Percentiles rank a stretch among this genome's conserved stretches.
Evolutionary conservation across 1,139 yeast species (phyloP).

Genomic region (Petasospora fabianii): DNA sequence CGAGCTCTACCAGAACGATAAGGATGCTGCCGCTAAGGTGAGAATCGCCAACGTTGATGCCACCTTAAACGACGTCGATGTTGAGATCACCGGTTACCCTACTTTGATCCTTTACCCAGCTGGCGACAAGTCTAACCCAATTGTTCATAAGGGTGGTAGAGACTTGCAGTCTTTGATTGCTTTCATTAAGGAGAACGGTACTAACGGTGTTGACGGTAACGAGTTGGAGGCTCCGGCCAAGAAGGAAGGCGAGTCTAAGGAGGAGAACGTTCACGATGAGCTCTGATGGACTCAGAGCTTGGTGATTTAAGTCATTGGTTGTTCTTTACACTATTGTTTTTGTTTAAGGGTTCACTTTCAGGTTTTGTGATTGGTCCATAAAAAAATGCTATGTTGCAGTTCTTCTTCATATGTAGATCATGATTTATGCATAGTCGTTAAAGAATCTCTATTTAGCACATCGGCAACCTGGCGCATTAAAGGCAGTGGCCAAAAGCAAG

Average conservation of each 20-base stretch:
- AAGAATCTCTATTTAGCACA: no score
- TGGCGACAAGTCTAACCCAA: constrained; percentile 71
- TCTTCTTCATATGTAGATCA: no score
- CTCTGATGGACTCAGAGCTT: constrained; percentile 14
- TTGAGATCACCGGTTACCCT: constrained; percentile 87
- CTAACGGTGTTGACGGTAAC: constrained; percentile 52
- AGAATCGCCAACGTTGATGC: constrained; percentile 86
- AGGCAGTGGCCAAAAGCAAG: constrained; percentile 1
- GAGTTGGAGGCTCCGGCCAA: constrained; percentile 36
- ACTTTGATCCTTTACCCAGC: constrained; percentile 92
- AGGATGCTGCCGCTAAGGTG: constrained; percentile 46
- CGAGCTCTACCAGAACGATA: constrained; percentile 51
- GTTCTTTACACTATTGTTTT: no score
- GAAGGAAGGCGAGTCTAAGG: constrained; percentile 28
- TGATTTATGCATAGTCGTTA: no score
- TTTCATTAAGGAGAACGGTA: constrained; percentile 67
- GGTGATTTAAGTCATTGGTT: neutral
- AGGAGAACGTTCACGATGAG: constrained; percentile 23
- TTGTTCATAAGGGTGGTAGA: constrained; percentile 69
- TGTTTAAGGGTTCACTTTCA: no score
- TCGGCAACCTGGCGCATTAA: constrained; percentile 2
- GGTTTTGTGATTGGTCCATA: no score
- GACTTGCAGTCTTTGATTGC: constrained; percentile 66
- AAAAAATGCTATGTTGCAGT: no score
- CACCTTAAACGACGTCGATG: constrained; percentile 82